Evolutionary conservation across 2,329 filamentous ascomycete species (phyloP).

Genomic region (Aureobasidium musti): DNA sequence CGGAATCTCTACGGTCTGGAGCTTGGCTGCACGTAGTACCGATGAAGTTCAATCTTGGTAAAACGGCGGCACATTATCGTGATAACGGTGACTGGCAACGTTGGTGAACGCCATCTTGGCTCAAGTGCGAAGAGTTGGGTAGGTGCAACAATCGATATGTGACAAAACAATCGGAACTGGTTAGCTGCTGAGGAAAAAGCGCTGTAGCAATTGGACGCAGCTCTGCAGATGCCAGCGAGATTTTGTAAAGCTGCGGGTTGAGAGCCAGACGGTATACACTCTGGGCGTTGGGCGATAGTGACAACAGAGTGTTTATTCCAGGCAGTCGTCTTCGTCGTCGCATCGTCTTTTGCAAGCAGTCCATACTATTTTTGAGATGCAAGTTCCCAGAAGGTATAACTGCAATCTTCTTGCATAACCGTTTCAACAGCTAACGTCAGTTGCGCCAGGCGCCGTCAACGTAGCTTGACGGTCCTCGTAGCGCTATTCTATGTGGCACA

Average conservation of each 20-base stretch:
- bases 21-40: neutral
- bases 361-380: conserved; percentile 1
- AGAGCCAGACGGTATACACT: neutral
- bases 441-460: neutral
- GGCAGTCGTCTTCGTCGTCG: neutral
- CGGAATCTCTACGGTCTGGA: neutral
- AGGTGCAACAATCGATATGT: conserved; percentile 2
- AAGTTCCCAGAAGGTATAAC: neutral
- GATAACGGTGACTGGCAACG: neutral
- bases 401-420: conserved; percentile 19
- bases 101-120: neutral
- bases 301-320: no score
- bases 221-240: neutral
- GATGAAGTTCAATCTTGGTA: neutral
- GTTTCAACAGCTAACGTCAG: conserved; percentile 11
- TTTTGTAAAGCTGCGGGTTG: neutral
- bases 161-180: neutral
- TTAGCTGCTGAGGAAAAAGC: neutral
- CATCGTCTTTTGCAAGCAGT: neutral
- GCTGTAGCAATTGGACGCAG: neutral
- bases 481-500: neutral
- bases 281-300: no score
- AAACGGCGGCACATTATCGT: neutral
- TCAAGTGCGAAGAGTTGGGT: neutral
- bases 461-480: neutral